Evolutionary conservation across 441 rosid genomes (phyloP), one percentile per base, ranked within the genome.

Genomic region (Populus hybrid): DNA sequence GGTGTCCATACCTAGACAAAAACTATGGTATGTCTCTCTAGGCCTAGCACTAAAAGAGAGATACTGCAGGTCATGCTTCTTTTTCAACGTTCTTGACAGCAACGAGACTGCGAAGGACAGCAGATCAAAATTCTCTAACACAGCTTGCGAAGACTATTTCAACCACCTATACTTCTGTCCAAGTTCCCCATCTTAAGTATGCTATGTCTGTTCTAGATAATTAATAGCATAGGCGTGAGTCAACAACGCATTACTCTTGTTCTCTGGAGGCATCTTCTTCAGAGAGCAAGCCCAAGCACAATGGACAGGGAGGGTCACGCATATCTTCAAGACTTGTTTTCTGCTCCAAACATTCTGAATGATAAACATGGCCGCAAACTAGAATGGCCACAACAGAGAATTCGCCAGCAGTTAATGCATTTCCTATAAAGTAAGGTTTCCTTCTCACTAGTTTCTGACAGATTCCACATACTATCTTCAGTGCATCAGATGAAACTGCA

Each of bases 311-410:
- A 3, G 94, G 94, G 69, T 90, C 94, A 0, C 72, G 68, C 74
- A 70, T 84, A 34, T 88, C 86, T 75, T 87, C 88, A 14, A 57
- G 3, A 3, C 82, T 46, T 28, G 94, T 87, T 79, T 78, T 87
- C 75, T 81, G 82, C 80, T 91, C 93, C 84, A 89, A 78, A 79
- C 94, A 91, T 59, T 87, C 91, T 12, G 90, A 89, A 78, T 91
- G 94, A 79, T 87, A 91, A 63, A 82, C 82, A 80, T 91, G 93
- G 21, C 94, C 91, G n/a, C 94, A 91, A 11, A 85, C 91, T 76
- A 89, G 78, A 82, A 91, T 89, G 34, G 91, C 93, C 73, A 83
- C 91, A 57, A 87, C 88, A 72, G 84, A 75, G 75, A 79, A 76
- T 67, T 87, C 89, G 21, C 83, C 79, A 9, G 84, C 74, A n/a